Base-by-base conservation (phyloP, 2,329 filamentous ascomycete species). In the Magnaporthiopsis incrustans region DNA sequence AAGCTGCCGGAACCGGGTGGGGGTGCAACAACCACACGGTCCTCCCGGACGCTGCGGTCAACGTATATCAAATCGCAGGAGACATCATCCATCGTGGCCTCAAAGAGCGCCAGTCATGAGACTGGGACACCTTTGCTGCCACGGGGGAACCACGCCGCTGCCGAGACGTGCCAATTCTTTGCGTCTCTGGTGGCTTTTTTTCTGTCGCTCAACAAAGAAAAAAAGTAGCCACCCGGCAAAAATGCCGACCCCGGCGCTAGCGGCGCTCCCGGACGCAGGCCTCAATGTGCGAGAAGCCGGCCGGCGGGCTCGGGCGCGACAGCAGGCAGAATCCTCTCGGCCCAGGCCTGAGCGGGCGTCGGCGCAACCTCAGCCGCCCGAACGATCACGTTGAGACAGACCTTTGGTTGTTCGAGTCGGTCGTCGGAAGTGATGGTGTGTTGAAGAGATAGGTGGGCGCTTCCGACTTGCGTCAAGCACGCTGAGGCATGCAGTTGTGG, bases 11-110 rank as follows among this genome's bases (percentile, higher is more conserved):
- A 68, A 53, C 68, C 64, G 64, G 66, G 67, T 33, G 68, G 60
- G 67, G 67, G 65, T 62, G 74, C 68, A 58, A 68, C 72, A 57
- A 84, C 73, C 62, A 78, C 71, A 64, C 80, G 76, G 69, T 84
- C 78, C 66, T 79, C 73, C 68, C 75, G 76, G 67, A 83, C 79
- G 66, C 78, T 76, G 70, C 81, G 81, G 75, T 85, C 82, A 69
- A 86, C 82, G 69, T 86, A 87, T 67, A 87, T 82, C 68, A 86
- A 79, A 73, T 85, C 82, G 73, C 82, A 85, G 65, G 77, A 76
- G 70, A 81, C 78, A 72, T 77, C 78, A 73, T 86, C 83, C 84
- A 86, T 86, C 73, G 75, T 80, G 77, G 77, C 76, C 77, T 78
- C 75, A 73, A 77, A 75, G 77, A 79, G 81, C 82, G 82, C 82